Base-by-base conservation (phyloP, 2,329 filamentous ascomycete genomes). In the Mycosphaerella sp. region DNA sequence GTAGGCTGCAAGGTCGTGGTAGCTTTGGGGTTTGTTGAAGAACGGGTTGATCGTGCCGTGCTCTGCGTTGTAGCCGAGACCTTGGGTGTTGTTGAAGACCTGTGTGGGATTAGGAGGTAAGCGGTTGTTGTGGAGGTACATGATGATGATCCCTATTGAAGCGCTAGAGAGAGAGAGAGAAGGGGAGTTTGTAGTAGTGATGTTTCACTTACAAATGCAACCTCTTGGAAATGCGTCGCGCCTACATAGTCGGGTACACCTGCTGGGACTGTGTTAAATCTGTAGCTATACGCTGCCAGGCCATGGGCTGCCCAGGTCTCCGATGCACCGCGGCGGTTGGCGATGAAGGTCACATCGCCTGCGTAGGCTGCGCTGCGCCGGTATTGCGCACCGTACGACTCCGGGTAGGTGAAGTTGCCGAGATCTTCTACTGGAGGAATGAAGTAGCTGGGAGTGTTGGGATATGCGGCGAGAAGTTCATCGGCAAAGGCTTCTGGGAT, bases 201-300 rank as follows among this genome's bases (percentile, higher is more conserved):
- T n/a, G n/a, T n/a, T n/a, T n/a, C n/a, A 25, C 21, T 25, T 25
- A 75, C 73, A 50, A 63, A 65, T 2, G 62, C 59, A 3, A 65
- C 55, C 60, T 77, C 73, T 55, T 74, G 71, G 62, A 82, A 82
- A 62, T 83, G 80, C 0, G 74, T 73, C 0, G 73, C 75, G 0
- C 75, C 76, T 1, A 67, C 62, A 1, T 68, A 64, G 9, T 69
- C 66, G 0, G 70, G 64, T 1, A 74, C 58, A 8, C 77, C 75
- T 3, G 72, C 70, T 0, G 74, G 67, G 13, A 75, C 66, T 7
- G 79, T 78, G 61, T 84, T 80, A 71, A 84, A 85, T 41, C 78
- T 75, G 68, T 82, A 85, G 60, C 75, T 78, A 69, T 81, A 84
- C 8, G 78, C 78, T 6, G 75, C 70, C 2, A 79, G 60, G 12